phyloP scores from a whole-genome alignment of 1,284 basidiomycete genomes.

The Xanthoconium separans region DNA sequence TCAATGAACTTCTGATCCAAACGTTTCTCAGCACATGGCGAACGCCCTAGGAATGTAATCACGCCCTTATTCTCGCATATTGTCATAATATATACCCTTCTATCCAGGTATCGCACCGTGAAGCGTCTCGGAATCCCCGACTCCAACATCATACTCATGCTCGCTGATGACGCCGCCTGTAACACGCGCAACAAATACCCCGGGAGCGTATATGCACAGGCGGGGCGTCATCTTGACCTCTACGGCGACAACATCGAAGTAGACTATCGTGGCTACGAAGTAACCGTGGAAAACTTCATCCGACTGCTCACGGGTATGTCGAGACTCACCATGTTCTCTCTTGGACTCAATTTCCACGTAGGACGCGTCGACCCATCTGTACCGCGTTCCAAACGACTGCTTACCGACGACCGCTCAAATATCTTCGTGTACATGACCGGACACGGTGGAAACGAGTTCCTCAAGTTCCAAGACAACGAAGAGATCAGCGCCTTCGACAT shows the following conservation, averaged over 20 bases:
- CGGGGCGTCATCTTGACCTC: slow-evolving; percentile 78
- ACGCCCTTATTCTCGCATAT: not conserved
- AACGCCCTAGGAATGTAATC: slow-evolving; percentile 93
- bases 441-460: slow-evolving; percentile 96
- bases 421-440: slow-evolving; percentile 99
- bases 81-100: slow-evolving; percentile 1
- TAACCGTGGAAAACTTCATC: slow-evolving; percentile 95
- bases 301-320: slow-evolving; percentile 81
- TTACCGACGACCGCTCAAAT: slow-evolving; percentile 91
- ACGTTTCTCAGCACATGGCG: slow-evolving; percentile 80
- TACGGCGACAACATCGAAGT: slow-evolving; percentile 98
- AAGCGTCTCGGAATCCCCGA: slow-evolving; percentile 98
- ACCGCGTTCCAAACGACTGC: slow-evolving; percentile 88
- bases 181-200: slow-evolving; percentile 92
- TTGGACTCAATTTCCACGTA: slow-evolving; percentile 24
- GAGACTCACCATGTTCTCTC: not conserved
- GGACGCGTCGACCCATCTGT: slow-evolving; percentile 74
- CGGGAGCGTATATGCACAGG: slow-evolving; percentile 87
- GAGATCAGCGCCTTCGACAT: slow-evolving; percentile 96
- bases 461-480: slow-evolving; percentile 99
- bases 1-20: not conserved
- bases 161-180: slow-evolving; percentile 95
- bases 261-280: slow-evolving; percentile 97
- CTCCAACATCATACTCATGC: slow-evolving; percentile 98
- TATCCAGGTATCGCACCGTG: slow-evolving; percentile 88